phyloP scores from a whole-genome alignment of 495 filamentous ascomycete genomes.

The Coniosporium apollinis region DNA sequence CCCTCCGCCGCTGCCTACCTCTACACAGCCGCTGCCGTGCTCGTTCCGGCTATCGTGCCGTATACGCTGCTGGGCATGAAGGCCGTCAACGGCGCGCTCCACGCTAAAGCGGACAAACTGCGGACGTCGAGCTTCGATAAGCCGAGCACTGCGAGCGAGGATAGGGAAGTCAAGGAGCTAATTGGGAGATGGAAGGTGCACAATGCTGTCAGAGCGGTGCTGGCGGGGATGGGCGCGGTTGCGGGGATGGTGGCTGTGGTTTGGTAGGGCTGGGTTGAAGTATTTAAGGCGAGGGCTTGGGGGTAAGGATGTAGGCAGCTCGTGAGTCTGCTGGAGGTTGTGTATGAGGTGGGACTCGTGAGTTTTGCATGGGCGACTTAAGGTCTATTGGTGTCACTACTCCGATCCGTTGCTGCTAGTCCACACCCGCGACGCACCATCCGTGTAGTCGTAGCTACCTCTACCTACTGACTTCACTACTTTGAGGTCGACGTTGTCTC shows the following conservation, averaged over 20 bases:
- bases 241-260: conserved; percentile 1
- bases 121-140: neutral
- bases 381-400: too few species aligned
- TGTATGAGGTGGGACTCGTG: too few species aligned
- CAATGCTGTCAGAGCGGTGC: conserved; percentile 4
- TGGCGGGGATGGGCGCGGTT: conserved; percentile 1
- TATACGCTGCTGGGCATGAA: conserved; percentile 5
- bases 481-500: too few species aligned
- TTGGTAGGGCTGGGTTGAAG: neutral
- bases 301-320: too few species aligned
- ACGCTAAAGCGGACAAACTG: neutral
- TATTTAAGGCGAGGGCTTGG: too few species aligned
- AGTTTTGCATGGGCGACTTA: too few species aligned
- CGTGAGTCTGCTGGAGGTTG: too few species aligned
- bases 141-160: neutral
- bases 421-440: too few species aligned
- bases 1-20: neutral
- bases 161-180: conserved; percentile 4
- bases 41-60: conserved; percentile 3
- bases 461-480: too few species aligned
- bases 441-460: too few species aligned
- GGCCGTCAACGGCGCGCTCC: conserved; percentile 1
- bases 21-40: conserved; percentile 4
- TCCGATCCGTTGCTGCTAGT: too few species aligned
- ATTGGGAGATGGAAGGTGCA: conserved; percentile 2